Conservation (phyloP, 2,329 filamentous ascomycete species). For the Fusarium floridanum region DNA sequence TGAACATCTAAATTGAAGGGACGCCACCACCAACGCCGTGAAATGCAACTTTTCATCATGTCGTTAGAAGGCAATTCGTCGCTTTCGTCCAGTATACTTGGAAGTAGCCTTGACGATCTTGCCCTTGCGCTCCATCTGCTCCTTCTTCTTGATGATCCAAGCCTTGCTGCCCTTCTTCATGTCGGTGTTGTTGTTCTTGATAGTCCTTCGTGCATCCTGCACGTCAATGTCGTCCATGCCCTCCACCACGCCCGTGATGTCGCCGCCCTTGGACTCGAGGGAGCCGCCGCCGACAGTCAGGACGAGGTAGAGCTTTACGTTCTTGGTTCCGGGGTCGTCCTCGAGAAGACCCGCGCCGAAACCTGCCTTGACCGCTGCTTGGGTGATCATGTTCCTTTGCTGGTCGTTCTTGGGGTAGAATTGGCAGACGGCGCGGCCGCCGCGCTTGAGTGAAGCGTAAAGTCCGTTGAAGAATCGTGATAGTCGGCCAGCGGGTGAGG, state of each 20-base stretch:
- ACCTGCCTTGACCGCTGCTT: constrained; percentile 90
- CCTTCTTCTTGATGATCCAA: constrained; percentile 89
- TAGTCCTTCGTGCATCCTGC: constrained; percentile 73
- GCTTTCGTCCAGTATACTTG: constrained; percentile 94
- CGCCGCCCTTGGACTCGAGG: constrained; percentile 68
- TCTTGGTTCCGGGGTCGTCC: constrained; percentile 97
- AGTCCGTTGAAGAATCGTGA: constrained; percentile 92
- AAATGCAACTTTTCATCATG: constrained; percentile 42
- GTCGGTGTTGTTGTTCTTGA: constrained; percentile 61
- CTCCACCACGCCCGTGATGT: constrained; percentile 91
- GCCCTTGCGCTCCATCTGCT: constrained; percentile 93
- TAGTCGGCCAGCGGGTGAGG: constrained; percentile 82
- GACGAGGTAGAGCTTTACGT: constrained; percentile 94
- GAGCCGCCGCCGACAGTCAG: constrained; percentile 82
- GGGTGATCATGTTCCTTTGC: constrained; percentile 92
- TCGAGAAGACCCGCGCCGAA: constrained; percentile 96
- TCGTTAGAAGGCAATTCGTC: constrained; percentile 78
- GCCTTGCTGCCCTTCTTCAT: constrained; percentile 85
- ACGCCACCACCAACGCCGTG: constrained; percentile 48
- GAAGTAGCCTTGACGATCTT: constrained; percentile 93
- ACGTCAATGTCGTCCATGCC: constrained; percentile 92
- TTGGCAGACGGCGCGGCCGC: constrained; percentile 92
- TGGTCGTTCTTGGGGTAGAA: constrained; percentile 98
- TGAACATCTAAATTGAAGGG: constrained; percentile 38
- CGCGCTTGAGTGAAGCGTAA: constrained; percentile 85